Evolutionary conservation across 306 rosid genomes (phyloP).

Genomic region (Gleditsia sinensis): DNA sequence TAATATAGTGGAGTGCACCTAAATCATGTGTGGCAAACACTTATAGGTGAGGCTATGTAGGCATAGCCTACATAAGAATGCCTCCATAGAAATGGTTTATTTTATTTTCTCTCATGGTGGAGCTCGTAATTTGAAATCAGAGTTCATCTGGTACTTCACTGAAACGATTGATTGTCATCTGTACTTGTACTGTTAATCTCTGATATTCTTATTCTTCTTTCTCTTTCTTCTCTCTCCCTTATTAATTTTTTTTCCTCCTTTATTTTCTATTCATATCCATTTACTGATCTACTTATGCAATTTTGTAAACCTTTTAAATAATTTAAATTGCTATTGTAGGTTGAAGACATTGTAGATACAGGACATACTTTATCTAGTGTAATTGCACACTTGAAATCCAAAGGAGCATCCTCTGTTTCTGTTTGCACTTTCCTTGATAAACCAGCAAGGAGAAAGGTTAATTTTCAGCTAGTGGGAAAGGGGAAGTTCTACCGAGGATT

Average conservation of each 20-base stretch:
- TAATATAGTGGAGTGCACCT: too few species aligned
- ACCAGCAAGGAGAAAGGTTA: constrained; percentile 71
- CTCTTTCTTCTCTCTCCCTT: not conserved
- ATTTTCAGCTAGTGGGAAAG: constrained; percentile 51
- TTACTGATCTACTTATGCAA: not conserved
- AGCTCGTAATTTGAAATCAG: not conserved
- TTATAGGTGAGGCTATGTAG: too few species aligned
- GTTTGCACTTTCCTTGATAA: constrained; percentile 88
- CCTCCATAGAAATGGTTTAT: not conserved
- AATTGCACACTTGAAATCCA: constrained; percentile 59
- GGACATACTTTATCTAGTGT: constrained; percentile 68
- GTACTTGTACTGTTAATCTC: not conserved
- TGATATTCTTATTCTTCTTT: not conserved
- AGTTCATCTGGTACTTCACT: not conserved
- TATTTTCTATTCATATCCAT: not conserved
- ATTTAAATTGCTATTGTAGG: constrained; percentile 42
- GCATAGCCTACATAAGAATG: too few species aligned
- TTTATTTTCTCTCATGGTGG: not conserved
- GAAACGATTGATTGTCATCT: not conserved
- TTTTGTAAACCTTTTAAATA: not conserved
- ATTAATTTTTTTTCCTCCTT: not conserved
- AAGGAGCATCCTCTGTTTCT: constrained; percentile 83
- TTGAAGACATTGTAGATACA: constrained; percentile 86
- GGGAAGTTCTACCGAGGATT: constrained; percentile 81
- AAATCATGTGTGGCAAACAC: too few species aligned